phyloP scores from a whole-genome alignment of 495 filamentous ascomycete species.

The Trichodelitschia bisporula region DNA sequence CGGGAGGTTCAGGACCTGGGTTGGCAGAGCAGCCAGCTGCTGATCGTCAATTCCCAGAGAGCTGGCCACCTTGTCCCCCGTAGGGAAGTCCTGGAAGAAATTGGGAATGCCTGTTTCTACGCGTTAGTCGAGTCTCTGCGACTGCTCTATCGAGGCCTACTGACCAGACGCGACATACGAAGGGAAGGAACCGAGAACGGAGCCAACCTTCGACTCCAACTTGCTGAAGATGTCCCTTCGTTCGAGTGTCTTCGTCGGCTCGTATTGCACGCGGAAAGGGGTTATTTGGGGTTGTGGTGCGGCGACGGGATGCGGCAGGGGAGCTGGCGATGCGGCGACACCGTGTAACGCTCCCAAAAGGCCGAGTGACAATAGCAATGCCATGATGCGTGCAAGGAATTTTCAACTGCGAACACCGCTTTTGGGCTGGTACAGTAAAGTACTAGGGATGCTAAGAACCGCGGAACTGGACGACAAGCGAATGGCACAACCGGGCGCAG shows the following conservation, averaged over 20 bases:
- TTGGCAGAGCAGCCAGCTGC: conserved; percentile 34
- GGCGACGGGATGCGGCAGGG: neutral
- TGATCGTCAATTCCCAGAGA: conserved; percentile 29
- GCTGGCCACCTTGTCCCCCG: conserved; percentile 29
- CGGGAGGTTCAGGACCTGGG: conserved; percentile 48
- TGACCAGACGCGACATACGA: conserved; percentile 31
- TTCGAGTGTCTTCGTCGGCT: neutral
- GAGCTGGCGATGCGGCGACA: too few species aligned
- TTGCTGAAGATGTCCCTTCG: neutral
- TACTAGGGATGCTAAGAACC: too few species aligned
- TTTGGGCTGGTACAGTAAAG: too few species aligned
- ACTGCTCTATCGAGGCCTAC: neutral
- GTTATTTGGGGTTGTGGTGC: too few species aligned
- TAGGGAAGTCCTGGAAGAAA: conserved; percentile 43
- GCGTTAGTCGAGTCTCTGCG: neutral
- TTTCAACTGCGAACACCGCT: too few species aligned
- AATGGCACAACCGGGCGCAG: too few species aligned
- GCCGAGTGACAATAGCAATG: too few species aligned
- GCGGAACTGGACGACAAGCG: too few species aligned
- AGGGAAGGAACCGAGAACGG: conserved; percentile 25
- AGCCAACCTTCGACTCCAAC: neutral
- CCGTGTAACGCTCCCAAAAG: too few species aligned
- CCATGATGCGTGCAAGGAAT: too few species aligned
- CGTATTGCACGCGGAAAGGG: neutral
- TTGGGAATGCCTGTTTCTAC: conserved; percentile 22